Conservation (phyloP, 768 basidiomycete genomes). For the Lactifluus piperatus region DNA sequence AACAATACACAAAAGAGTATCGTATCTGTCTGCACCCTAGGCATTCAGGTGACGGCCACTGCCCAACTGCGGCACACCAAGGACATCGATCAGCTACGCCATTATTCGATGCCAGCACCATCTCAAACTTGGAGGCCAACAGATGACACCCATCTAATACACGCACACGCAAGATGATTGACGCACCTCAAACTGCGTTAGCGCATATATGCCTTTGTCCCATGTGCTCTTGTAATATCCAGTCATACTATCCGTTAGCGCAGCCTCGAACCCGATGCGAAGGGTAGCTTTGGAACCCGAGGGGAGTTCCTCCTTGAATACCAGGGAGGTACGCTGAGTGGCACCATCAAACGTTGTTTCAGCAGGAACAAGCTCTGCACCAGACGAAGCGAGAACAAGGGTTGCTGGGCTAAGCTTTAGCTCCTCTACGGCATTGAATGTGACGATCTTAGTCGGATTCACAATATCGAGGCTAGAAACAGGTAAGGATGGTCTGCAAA, state of each 20-base stretch:
- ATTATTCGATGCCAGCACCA: neutral
- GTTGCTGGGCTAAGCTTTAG: constrained; percentile 50
- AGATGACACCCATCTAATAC: neutral
- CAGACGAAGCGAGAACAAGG: constrained; percentile 43
- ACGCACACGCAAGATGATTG: neutral
- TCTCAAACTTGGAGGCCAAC: neutral
- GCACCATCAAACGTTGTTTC: constrained; percentile 46
- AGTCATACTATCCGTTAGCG: constrained; percentile 63
- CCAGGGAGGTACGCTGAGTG: constrained; percentile 56
- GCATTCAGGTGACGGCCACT: neutral
- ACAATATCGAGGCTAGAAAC: constrained; percentile 50
- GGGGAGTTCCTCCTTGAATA: constrained; percentile 49
- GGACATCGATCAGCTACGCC: neutral
- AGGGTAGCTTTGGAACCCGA: constrained; percentile 64
- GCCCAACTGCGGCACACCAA: neutral
- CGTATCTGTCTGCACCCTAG: neutral
- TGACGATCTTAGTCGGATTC: constrained; percentile 49
- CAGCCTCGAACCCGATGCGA: constrained; percentile 55
- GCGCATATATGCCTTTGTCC: constrained; percentile 60
- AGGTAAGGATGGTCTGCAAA: neutral
- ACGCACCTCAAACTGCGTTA: constrained; percentile 84
- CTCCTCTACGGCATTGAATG: constrained; percentile 51
- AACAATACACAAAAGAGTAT: neutral
- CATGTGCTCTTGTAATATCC: constrained; percentile 74
- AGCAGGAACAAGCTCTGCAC: constrained; percentile 36